These are phyloP conservation scores for Candida awuae DNA, from an alignment of 805 yeast species.

Conservation along the genomic window DNA sequence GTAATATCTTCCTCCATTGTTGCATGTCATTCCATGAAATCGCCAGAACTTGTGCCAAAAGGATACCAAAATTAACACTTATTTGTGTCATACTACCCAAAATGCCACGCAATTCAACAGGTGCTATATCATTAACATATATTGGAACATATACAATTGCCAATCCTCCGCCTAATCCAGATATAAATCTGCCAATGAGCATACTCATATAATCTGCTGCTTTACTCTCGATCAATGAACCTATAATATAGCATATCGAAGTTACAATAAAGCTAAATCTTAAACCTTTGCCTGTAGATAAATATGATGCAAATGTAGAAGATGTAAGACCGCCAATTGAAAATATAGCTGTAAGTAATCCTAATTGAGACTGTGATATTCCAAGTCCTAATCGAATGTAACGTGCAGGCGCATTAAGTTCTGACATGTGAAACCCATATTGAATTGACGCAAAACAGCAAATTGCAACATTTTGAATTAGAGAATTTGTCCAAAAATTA, in stretches of 20 bases:
- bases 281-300: constrained; percentile 65
- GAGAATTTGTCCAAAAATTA: constrained; percentile 2
- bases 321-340: constrained; percentile 80
- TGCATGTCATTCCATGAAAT: constrained; percentile 53
- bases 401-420: constrained; percentile 81
- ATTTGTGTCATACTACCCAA: constrained; percentile 90
- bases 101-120: constrained; percentile 57
- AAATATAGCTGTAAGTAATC: constrained; percentile 69
- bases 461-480: constrained; percentile 42
- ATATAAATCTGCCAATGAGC: constrained; percentile 60
- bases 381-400: constrained; percentile 31
- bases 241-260: constrained; percentile 45
- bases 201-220: constrained; percentile 38
- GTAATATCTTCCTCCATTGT: constrained; percentile 67
- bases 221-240: constrained; percentile 52
- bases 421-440: constrained; percentile 93
- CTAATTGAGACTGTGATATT: constrained; percentile 42
- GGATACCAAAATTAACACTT: constrained; percentile 76
- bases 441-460: constrained; percentile 76
- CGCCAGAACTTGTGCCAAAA: constrained; percentile 71
- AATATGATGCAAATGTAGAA: constrained; percentile 56
- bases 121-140: constrained; percentile 73
- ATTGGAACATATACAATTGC: constrained; percentile 82
- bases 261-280: constrained; percentile 44
- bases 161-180: constrained; percentile 84